Conservation (phyloP, 768 basidiomycete species). For the Tylopilus vinaceipallidus region DNA sequence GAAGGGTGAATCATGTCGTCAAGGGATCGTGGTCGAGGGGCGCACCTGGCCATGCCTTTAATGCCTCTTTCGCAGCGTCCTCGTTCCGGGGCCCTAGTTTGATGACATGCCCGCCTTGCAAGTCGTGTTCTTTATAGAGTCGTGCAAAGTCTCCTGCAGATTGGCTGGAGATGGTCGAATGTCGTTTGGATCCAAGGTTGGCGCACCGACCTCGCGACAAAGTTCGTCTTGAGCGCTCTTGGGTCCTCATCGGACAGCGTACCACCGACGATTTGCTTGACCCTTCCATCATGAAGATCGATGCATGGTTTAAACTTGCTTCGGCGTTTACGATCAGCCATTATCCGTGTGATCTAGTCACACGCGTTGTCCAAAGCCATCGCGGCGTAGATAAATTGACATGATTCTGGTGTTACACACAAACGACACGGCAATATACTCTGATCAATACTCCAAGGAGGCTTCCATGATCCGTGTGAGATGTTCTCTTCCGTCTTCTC, state of each 20-base stretch:
- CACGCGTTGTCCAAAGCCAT: neutral
- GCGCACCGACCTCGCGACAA: slow-evolving; percentile 71
- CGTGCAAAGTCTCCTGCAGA: slow-evolving; percentile 76
- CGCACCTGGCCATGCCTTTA: slow-evolving; percentile 79
- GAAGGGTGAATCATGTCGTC: neutral
- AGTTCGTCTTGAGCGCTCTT: slow-evolving; percentile 76
- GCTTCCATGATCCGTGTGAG: slow-evolving; percentile 76
- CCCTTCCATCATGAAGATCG: slow-evolving; percentile 92
- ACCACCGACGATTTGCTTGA: slow-evolving; percentile 98
- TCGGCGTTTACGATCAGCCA: slow-evolving; percentile 24
- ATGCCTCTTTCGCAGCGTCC: slow-evolving; percentile 79
- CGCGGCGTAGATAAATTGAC: neutral
- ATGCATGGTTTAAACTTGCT: slow-evolving; percentile 89
- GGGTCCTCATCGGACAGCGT: slow-evolving; percentile 74
- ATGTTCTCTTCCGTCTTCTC: slow-evolving; percentile 81
- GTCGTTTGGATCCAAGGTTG: neutral
- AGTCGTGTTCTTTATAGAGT: slow-evolving; percentile 65
- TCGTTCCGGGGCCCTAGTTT: slow-evolving; percentile 93
- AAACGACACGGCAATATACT: slow-evolving; percentile 11
- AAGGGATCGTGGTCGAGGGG: slow-evolving; percentile 2
- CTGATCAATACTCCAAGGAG: slow-evolving; percentile 67
- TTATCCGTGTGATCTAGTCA: slow-evolving; percentile 5
- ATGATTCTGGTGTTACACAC: slow-evolving; percentile 2
- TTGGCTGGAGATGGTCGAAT: slow-evolving; percentile 46
- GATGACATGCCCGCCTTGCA: slow-evolving; percentile 92